Evolutionary conservation across 1,284 basidiomycete species (phyloP).

Genomic region (Mycena sp.): DNA sequence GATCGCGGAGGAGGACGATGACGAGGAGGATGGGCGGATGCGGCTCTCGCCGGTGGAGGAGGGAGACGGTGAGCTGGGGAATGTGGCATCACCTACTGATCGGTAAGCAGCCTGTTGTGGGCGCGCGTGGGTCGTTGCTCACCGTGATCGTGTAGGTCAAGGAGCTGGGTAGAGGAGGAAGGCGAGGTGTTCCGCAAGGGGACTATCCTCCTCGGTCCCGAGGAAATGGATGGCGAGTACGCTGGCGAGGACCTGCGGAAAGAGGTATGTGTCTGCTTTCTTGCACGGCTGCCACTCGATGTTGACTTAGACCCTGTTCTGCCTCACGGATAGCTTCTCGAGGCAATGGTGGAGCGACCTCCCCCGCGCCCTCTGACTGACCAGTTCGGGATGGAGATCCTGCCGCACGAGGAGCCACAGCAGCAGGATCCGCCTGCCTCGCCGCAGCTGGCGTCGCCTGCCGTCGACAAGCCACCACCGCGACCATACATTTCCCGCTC

Average conservation of each 20-base stretch:
- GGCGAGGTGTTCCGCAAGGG: constrained; percentile 95
- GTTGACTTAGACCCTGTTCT: constrained; percentile 14
- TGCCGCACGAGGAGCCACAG: constrained; percentile 26
- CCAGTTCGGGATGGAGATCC: constrained; percentile 58
- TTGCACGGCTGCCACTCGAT: not conserved
- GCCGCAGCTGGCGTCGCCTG: constrained; percentile 32
- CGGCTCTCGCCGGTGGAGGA: constrained; percentile 43
- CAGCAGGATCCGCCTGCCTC: constrained; percentile 31
- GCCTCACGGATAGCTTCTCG: constrained; percentile 50
- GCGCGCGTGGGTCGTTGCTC: not conserved
- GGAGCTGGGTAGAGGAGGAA: constrained; percentile 86
- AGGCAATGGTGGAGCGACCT: constrained; percentile 70
- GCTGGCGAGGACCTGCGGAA: constrained; percentile 85
- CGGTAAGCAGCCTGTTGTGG: constrained; percentile 51
- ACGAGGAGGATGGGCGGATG: constrained; percentile 52
- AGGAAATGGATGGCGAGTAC: constrained; percentile 87
- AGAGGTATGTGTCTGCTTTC: constrained; percentile 64
- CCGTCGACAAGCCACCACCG: constrained; percentile 54
- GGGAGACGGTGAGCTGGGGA: constrained; percentile 43
- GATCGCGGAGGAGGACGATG: constrained; percentile 71
- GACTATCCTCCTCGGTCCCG: constrained; percentile 78
- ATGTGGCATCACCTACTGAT: constrained; percentile 61
- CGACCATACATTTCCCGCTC: constrained; percentile 66
- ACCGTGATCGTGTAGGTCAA: constrained; percentile 55
- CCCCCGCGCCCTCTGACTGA: constrained; percentile 65